Evolutionary conservation across 2,329 filamentous ascomycete genomes (phyloP).

Genomic region (Exophiala sp.): DNA sequence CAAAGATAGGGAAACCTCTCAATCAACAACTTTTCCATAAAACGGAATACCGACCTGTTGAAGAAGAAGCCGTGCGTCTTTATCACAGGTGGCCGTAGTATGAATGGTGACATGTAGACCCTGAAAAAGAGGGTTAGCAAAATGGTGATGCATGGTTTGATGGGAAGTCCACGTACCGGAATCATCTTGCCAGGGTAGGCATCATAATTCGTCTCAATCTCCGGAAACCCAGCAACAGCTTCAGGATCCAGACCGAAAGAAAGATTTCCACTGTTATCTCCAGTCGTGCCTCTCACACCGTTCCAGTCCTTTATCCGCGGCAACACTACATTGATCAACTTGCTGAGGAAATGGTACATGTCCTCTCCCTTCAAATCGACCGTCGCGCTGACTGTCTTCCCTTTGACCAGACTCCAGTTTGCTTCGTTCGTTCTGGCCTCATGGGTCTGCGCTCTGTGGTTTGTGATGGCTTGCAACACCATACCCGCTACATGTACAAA

Average conservation of each 20-base stretch:
- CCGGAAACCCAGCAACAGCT: slow-evolving; percentile 77
- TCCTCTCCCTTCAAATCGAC: slow-evolving; percentile 69
- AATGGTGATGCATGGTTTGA: too few species aligned
- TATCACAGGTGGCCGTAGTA: slow-evolving; percentile 77
- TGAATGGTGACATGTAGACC: slow-evolving; percentile 78
- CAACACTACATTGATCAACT: slow-evolving; percentile 81
- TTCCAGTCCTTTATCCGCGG: slow-evolving; percentile 95
- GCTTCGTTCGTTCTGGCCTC: slow-evolving; percentile 63
- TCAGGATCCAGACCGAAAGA: slow-evolving; percentile 71
- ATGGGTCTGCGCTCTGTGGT: slow-evolving; percentile 65
- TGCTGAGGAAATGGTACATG: slow-evolving; percentile 86
- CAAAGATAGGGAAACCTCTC: slow-evolving; percentile 16
- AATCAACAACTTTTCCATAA: slow-evolving; percentile 63
- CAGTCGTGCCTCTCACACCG: slow-evolving; percentile 68
- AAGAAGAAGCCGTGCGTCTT: slow-evolving; percentile 72
- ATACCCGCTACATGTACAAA: slow-evolving; percentile 77
- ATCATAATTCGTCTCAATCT: slow-evolving; percentile 91
- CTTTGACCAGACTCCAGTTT: slow-evolving; percentile 67
- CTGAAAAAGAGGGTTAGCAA: slow-evolving; percentile 47
- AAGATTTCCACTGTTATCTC: slow-evolving; percentile 84
- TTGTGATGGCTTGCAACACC: slow-evolving; percentile 77
- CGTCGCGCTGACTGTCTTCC: slow-evolving; percentile 65
- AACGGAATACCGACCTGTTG: slow-evolving; percentile 72
- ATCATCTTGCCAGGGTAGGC: slow-evolving; percentile 33
- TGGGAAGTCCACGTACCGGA: slow-evolving; percentile 51